Conservation (phyloP, 805 yeast genomes). For the Priceomyces melissophilus region DNA sequence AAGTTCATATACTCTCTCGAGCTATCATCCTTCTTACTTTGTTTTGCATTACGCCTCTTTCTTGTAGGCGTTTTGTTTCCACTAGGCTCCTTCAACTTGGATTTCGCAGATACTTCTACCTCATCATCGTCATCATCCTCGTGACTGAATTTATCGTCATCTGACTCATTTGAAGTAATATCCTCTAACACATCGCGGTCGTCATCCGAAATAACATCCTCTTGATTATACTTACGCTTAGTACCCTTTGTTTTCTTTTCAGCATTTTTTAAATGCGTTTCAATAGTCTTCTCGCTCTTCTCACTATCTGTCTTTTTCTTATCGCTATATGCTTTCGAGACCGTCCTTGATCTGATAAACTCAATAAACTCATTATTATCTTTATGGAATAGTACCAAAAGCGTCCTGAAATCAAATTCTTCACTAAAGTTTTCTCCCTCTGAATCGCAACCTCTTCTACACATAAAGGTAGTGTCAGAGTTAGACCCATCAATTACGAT, state of each 20-base stretch:
- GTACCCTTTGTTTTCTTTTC: conserved; percentile 3
- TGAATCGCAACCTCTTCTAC: conserved; percentile 42
- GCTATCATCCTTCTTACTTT: conserved; percentile 5
- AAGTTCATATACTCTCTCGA: conserved; percentile 8
- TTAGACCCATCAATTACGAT: conserved; percentile 34
- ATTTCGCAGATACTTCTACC: conserved; percentile 10
- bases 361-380: conserved; percentile 30
- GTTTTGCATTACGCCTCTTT: conserved; percentile 4
- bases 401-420: conserved; percentile 37
- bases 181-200: conserved; percentile 5
- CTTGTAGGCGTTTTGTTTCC: conserved; percentile 5
- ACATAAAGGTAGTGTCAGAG: conserved; percentile 29
- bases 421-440: conserved; percentile 31
- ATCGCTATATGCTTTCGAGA: conserved; percentile 20
- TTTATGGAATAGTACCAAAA: conserved; percentile 17
- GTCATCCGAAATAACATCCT: conserved; percentile 6
- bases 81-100: conserved; percentile 8
- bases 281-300: conserved; percentile 4
- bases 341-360: conserved; percentile 23
- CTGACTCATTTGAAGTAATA: conserved; percentile 2
- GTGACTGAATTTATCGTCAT: conserved; percentile 3
- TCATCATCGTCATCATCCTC: conserved; percentile 17
- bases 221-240: conserved; percentile 5
- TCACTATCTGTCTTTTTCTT: background rate
- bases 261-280: conserved; percentile 6